Evolutionary conservation across 164 flowering plant species (phyloP).

Genomic region (Magnolia kwangsiensis): DNA sequence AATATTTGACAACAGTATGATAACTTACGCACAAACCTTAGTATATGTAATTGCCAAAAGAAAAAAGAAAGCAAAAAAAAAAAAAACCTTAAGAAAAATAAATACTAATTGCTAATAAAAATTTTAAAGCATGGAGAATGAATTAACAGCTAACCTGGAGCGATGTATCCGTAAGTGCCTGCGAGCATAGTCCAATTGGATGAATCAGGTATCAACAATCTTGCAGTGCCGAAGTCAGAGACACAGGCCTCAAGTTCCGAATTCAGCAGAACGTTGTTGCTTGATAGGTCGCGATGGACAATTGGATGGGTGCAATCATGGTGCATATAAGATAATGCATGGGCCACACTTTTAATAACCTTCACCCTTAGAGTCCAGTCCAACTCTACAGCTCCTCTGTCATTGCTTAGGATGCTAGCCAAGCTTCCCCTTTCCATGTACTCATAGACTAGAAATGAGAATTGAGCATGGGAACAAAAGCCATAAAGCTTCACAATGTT

Average conservation of each 20-base stretch:
- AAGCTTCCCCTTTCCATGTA: slow-evolving; percentile 20
- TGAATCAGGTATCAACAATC: slow-evolving; percentile 7
- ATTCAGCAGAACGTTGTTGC: slow-evolving; percentile 14
- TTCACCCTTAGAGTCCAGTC: slow-evolving; percentile 14
- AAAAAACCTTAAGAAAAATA: no score
- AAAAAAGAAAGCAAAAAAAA: no score
- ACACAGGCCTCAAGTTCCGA: slow-evolving; percentile 11
- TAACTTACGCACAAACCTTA: no score
- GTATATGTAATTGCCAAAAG: no score
- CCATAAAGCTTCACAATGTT: slow-evolving; percentile 23
- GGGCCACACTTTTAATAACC: slow-evolving; percentile 10
- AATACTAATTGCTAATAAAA: no score
- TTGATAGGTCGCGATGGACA: slow-evolving; percentile 17
- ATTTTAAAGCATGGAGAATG: neutral
- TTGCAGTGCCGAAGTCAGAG: slow-evolving; percentile 22
- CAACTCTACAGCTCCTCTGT: slow-evolving; percentile 9
- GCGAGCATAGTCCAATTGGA: slow-evolving; percentile 11
- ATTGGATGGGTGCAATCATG: slow-evolving; percentile 16
- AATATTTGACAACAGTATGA: no score
- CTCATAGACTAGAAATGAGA: slow-evolving; percentile 16
- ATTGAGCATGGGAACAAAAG: neutral
- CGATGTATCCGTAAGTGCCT: slow-evolving; percentile 20
- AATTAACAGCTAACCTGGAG: slow-evolving; percentile 15
- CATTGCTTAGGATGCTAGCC: neutral
- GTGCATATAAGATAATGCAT: slow-evolving; percentile 21